phyloP scores from a whole-genome alignment of 1,284 basidiomycete genomes.

The Tremellales sp. region DNA sequence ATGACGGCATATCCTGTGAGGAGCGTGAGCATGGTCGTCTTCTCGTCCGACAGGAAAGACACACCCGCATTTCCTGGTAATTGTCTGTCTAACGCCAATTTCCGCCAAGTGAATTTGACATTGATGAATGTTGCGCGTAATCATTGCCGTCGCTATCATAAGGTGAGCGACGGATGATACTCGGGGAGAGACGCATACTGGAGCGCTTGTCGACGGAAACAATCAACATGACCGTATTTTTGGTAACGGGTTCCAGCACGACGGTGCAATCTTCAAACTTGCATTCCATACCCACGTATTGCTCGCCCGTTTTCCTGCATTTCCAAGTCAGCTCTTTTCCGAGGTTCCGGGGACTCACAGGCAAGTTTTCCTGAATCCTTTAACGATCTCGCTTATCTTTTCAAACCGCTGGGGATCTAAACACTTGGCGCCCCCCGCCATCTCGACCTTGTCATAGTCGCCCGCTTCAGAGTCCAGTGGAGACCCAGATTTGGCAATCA shows the following conservation, averaged over 20 bases:
- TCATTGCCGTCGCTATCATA: conserved; percentile 47
- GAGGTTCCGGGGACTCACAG: conserved; percentile 53
- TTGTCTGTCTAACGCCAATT: conserved; percentile 31
- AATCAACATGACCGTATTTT: conserved; percentile 80
- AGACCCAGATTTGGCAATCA: conserved; percentile 64
- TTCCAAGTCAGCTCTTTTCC: conserved; percentile 16
- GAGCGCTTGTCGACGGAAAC: conserved; percentile 82
- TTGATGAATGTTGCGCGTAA: conserved; percentile 52
- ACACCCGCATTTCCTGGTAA: conserved; percentile 45
- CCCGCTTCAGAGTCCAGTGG: conserved; percentile 41
- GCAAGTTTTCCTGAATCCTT: conserved; percentile 89
- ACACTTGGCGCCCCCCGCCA: conserved; percentile 50
- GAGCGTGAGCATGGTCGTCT: neutral
- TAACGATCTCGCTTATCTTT: conserved; percentile 91
- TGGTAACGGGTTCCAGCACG: conserved; percentile 89
- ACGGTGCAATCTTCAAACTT: conserved; percentile 70
- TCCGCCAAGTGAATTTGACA: conserved; percentile 51
- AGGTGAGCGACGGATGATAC: neutral
- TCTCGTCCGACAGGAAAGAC: conserved; percentile 7
- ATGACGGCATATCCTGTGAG: conserved; percentile 28
- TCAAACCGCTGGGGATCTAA: conserved; percentile 84
- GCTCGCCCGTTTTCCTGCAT: conserved; percentile 56
- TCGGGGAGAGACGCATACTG: conserved; percentile 55
- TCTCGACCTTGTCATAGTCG: conserved; percentile 38
- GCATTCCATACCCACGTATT: conserved; percentile 74